Conservation (phyloP, 352 stramenopile species). For the Pythium dissimile region DNA sequence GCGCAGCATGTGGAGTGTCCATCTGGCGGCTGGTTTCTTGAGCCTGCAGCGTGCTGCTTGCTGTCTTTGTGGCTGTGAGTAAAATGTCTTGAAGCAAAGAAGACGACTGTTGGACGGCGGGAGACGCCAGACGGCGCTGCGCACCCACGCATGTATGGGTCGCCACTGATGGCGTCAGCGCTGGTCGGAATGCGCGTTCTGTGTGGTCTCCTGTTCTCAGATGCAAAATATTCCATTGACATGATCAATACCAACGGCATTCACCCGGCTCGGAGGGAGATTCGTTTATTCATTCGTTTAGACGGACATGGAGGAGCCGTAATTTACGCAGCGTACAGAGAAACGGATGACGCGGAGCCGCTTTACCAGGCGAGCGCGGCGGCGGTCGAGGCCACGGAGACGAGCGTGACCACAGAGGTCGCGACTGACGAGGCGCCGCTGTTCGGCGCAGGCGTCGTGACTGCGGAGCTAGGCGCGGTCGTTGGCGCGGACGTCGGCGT, state of each 20-base stretch:
- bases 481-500: background rate
- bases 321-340: background rate
- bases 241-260: too few relatives aligned
- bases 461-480: background rate
- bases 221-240: too few relatives aligned
- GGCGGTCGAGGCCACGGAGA: slow-evolving; percentile 13
- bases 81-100: background rate
- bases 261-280: too few relatives aligned
- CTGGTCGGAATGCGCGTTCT: too few relatives aligned
- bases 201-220: too few relatives aligned
- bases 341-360: background rate
- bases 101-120: background rate
- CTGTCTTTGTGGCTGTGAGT: background rate
- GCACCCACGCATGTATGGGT: too few relatives aligned
- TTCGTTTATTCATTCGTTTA: too few relatives aligned
- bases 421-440: background rate
- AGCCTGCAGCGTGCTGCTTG: slow-evolving; percentile 15
- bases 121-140: background rate
- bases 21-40: slow-evolving; percentile 19
- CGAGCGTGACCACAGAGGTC: slow-evolving; percentile 5
- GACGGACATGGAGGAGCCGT: too few relatives aligned
- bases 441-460: slow-evolving; percentile 3
- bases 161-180: background rate
- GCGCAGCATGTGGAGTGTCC: background rate
- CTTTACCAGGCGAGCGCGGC: slow-evolving; percentile 18